Evolutionary conservation across 2,329 filamentous ascomycete genomes (phyloP).

Genomic region (Ophiostoma sp.): DNA sequence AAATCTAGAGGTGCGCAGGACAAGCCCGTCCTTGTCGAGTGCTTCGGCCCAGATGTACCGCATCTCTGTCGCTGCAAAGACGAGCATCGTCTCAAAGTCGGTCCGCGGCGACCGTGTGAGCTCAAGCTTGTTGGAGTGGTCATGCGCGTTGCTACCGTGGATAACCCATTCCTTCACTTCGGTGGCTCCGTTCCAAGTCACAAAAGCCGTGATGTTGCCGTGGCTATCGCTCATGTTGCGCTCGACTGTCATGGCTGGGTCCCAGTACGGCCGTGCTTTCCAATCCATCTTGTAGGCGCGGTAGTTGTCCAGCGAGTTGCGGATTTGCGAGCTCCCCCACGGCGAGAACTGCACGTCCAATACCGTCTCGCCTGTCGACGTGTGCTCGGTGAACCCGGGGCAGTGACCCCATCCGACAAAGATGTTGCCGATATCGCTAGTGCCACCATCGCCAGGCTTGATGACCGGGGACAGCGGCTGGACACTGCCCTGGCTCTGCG

Average conservation of each 20-base stretch:
- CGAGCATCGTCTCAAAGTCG: constrained; percentile 16
- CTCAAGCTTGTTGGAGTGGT: neutral
- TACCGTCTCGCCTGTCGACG: constrained; percentile 44
- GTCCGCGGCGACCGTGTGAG: neutral
- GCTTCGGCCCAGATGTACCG: constrained; percentile 22
- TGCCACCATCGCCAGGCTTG: neutral
- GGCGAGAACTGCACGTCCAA: constrained; percentile 44
- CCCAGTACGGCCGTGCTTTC: constrained; percentile 42
- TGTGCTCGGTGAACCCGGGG: constrained; percentile 45
- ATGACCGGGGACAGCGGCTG: constrained; percentile 46
- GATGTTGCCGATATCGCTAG: constrained; percentile 38
- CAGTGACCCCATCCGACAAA: constrained; percentile 54
- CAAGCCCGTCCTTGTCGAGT: constrained; percentile 18
- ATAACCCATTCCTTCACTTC: constrained; percentile 31
- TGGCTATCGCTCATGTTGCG: neutral
- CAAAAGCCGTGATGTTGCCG: neutral
- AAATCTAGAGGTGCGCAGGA: constrained; percentile 7
- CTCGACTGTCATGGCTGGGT: constrained; percentile 30
- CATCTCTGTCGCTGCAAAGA: neutral
- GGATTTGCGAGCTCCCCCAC: constrained; percentile 15
- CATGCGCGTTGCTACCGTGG: neutral
- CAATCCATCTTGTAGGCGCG: constrained; percentile 51
- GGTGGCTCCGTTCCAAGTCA: constrained; percentile 44
- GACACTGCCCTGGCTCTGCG: constrained; percentile 39
- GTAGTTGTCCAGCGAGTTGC: constrained; percentile 43